Conservation (phyloP, 495 filamentous ascomycete species). For the Penicillium ochrochloron region DNA sequence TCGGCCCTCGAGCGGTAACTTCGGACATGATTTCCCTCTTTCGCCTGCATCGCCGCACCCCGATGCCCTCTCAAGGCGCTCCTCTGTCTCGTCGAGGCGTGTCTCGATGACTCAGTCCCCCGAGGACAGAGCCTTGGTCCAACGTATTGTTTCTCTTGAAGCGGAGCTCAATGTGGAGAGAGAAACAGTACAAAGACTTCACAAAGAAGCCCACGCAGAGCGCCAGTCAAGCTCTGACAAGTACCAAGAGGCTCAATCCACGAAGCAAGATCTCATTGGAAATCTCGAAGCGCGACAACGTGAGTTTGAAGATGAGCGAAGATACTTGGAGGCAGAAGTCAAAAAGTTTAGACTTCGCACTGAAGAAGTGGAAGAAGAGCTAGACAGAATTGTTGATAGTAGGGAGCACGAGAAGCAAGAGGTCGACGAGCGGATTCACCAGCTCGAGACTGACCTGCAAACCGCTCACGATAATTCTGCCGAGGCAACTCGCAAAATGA, state of each 20-base stretch:
- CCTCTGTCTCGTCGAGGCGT: constrained; percentile 67
- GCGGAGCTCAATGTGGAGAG: constrained; percentile 73
- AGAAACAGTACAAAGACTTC: constrained; percentile 58
- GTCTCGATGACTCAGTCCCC: constrained; percentile 68
- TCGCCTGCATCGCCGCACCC: constrained; percentile 58
- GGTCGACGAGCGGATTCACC: constrained; percentile 68
- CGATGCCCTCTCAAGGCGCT: constrained; percentile 61
- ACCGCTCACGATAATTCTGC: constrained; percentile 57
- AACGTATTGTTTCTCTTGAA: constrained; percentile 79
- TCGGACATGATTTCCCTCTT: constrained; percentile 55
- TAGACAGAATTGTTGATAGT: constrained; percentile 81
- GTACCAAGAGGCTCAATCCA: constrained; percentile 83
- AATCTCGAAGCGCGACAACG: constrained; percentile 91
- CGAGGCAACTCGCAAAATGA: constrained; percentile 60
- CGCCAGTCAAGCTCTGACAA: constrained; percentile 67
- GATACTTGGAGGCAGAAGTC: constrained; percentile 77
- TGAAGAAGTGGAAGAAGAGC: constrained; percentile 88
- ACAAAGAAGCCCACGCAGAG: constrained; percentile 68
- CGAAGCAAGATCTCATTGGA: constrained; percentile 90
- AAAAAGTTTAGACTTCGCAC: constrained; percentile 71
- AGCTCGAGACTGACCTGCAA: constrained; percentile 73
- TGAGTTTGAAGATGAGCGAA: constrained; percentile 85
- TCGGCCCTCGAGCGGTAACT: constrained; percentile 71
- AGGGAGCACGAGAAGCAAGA: constrained; percentile 76
- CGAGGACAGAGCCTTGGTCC: constrained; percentile 67